Evolutionary conservation across 1,139 yeast species (phyloP).

Genomic region (Saccharomyces hybrid): DNA sequence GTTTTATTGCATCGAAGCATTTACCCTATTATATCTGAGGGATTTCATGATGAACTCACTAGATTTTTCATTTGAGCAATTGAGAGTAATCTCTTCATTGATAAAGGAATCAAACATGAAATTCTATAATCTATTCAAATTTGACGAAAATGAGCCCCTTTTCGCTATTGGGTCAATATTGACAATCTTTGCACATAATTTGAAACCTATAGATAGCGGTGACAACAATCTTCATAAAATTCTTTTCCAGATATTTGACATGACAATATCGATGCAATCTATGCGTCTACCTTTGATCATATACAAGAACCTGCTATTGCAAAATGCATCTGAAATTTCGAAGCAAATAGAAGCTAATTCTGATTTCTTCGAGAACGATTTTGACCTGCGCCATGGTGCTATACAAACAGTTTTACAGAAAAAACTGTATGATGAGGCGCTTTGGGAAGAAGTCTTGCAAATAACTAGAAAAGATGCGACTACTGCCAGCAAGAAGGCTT

Average conservation of each 20-base stretch:
- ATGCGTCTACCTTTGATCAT: conserved; percentile 25
- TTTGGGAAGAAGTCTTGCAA: conserved; percentile 17
- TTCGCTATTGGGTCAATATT: conserved; percentile 69
- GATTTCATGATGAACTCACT: conserved; percentile 80
- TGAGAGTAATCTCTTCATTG: conserved; percentile 57
- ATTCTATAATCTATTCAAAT: conserved; percentile 44
- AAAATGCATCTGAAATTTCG: conserved; percentile 14
- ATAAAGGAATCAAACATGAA: conserved; percentile 44
- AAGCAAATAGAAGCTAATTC: conserved; percentile 16
- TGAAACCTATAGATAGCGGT: conserved; percentile 14
- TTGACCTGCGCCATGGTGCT: conserved; percentile 25
- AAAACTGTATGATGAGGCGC: conserved; percentile 8
- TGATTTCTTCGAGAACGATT: conserved; percentile 24
- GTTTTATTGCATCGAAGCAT: conserved; percentile 44
- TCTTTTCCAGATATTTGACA: conserved; percentile 26
- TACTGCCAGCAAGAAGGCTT: not conserved
- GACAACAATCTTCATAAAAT: conserved; percentile 6
- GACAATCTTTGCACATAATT: conserved; percentile 73
- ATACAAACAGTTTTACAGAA: conserved; percentile 24
- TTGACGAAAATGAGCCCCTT: conserved; percentile 46
- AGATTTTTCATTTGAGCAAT: conserved; percentile 60
- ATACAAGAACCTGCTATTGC: conserved; percentile 22
- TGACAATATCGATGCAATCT: conserved; percentile 25
- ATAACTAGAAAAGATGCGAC: conserved; percentile 9
- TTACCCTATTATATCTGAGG: conserved; percentile 59